Evolutionary conservation across 2,329 filamentous ascomycete genomes (phyloP).

Genomic region (Thelonectria rubi): DNA sequence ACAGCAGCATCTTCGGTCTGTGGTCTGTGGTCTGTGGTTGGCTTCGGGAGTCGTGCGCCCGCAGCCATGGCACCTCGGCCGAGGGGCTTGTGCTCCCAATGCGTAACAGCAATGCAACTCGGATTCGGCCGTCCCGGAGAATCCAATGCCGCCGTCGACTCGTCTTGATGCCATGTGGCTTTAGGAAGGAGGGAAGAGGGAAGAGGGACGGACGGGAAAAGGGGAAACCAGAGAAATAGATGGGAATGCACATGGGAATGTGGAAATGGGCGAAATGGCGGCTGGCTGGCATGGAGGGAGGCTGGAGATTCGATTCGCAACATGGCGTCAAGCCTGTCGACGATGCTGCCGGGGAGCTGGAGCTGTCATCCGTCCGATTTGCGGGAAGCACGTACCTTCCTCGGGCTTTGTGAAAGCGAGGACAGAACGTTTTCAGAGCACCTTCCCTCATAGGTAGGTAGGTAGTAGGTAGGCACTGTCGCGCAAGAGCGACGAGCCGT

Average conservation of each 20-base stretch:
- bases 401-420: not conserved
- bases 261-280: not conserved
- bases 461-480: not conserved
- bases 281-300: slow-evolving; percentile 4
- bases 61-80: not conserved
- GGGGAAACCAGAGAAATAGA: not conserved
- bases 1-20: not conserved
- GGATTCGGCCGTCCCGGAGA: not conserved
- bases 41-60: not conserved
- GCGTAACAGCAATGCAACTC: not conserved
- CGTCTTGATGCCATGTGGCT: not conserved
- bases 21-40: not conserved
- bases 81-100: not conserved
- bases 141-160: not conserved
- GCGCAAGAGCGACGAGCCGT: too few relatives aligned
- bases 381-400: too few relatives aligned
- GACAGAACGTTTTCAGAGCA: not conserved
- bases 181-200: not conserved
- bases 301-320: slow-evolving; percentile 1
- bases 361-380: slow-evolving; percentile 9
- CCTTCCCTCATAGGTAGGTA: slow-evolving; percentile 1
- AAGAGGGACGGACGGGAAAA: not conserved
- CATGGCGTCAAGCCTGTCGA: slow-evolving; percentile 6
- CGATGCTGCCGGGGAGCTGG: slow-evolving; percentile 1
- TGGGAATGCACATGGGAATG: slow-evolving; percentile 7